These are phyloP conservation scores for Rosellinia necatrix DNA, from an alignment of 2,329 filamentous ascomycete genomes.

Conservation along the genomic window DNA sequence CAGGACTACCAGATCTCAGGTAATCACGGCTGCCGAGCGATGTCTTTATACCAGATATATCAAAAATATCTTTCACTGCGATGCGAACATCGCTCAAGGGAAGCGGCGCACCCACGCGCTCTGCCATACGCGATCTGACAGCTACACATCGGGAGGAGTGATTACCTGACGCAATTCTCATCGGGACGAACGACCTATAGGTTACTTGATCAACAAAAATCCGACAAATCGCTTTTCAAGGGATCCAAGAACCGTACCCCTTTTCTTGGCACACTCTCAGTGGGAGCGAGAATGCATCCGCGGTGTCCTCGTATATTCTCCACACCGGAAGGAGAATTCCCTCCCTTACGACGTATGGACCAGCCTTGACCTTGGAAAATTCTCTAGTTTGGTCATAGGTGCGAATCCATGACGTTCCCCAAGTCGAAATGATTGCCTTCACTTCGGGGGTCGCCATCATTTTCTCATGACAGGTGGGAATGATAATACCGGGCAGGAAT, in stretches of 20 bases:
- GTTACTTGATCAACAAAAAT: not conserved
- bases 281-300: not conserved
- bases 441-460: not conserved
- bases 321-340: not conserved
- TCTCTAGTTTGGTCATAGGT: not conserved
- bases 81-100: constrained; percentile 10
- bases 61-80: constrained; percentile 27
- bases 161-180: not conserved
- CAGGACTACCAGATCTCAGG: constrained; percentile 9
- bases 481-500: not conserved
- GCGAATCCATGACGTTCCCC: not conserved
- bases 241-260: not conserved
- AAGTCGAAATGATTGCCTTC: not conserved
- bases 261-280: not conserved
- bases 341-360: not conserved
- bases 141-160: not conserved
- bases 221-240: not conserved
- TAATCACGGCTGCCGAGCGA: constrained; percentile 24
- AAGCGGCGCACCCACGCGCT: not conserved
- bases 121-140: not conserved
- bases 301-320: not conserved
- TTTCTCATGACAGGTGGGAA: not conserved
- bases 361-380: not conserved
- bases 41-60: constrained; percentile 25
- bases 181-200: not conserved